A percentile compares a stretch with the other conserved stretches of the same genome.
Conservation (phyloP, 352 stramenopile genomes). For the Pythium phragmitis region DNA sequence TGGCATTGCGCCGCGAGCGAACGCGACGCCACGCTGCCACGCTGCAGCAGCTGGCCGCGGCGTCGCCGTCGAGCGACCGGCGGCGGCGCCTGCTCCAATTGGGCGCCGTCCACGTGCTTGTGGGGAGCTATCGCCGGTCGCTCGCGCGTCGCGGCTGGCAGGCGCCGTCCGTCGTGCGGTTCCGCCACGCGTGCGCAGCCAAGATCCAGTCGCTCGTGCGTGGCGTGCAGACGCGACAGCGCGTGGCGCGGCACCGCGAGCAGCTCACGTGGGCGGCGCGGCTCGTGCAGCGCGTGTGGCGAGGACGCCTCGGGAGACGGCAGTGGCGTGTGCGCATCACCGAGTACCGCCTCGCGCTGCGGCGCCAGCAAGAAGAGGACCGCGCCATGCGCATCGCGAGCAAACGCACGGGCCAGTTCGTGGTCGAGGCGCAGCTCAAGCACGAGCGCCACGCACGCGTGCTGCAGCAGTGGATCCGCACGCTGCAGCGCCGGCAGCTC, state of each 20-base stretch:
- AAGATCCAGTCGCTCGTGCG: slow-evolving; percentile 62
- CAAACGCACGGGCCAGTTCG: slow-evolving; percentile 62
- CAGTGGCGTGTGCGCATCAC: slow-evolving; percentile 55
- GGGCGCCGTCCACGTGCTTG: slow-evolving; percentile 51
- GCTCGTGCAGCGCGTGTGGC: slow-evolving; percentile 61
- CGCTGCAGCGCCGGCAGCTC: slow-evolving; percentile 63
- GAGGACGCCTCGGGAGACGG: slow-evolving; percentile 50
- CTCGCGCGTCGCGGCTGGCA: slow-evolving; percentile 56
- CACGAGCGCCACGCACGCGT: slow-evolving; percentile 38
- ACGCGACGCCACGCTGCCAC: slow-evolving; percentile 35
- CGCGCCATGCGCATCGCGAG: slow-evolving; percentile 53
- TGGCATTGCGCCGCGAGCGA: slow-evolving; percentile 36
- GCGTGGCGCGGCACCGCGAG: slow-evolving; percentile 31
- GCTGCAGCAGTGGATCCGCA: slow-evolving; percentile 67
- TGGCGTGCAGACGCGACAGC: slow-evolving; percentile 43
- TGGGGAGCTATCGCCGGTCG: slow-evolving; percentile 44
- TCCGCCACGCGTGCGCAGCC: slow-evolving; percentile 43
- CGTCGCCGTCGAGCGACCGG: not conserved
- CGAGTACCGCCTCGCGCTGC: slow-evolving; percentile 40
- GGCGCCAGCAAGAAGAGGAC: slow-evolving; percentile 57
- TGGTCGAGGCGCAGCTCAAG: slow-evolving; percentile 43
- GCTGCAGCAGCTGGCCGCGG: slow-evolving; percentile 18
- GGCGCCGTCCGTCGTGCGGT: slow-evolving; percentile 43
- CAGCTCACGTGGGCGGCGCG: slow-evolving; percentile 33
- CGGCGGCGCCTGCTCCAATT: slow-evolving; percentile 47